Evolutionary conservation across 495 filamentous ascomycete genomes (phyloP).

Genomic region (Aspergillus conjunctus): DNA sequence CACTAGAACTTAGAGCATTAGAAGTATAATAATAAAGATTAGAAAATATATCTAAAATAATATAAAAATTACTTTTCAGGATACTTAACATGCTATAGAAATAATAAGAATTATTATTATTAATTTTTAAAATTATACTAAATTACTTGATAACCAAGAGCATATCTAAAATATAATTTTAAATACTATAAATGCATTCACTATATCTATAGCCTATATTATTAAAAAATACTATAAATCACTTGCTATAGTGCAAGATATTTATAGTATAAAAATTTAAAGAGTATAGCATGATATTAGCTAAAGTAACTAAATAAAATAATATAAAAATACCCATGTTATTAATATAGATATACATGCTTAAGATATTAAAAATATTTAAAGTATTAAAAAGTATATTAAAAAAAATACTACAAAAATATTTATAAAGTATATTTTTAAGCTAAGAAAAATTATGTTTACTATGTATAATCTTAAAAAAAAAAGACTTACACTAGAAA

Average conservation of each 20-base stretch:
- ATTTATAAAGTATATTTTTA: background rate
- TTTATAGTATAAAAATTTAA: too few species aligned
- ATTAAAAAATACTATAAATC: too few species aligned
- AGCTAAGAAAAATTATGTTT: background rate
- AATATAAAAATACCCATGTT: background rate
- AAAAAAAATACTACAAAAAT: conserved; percentile 2
- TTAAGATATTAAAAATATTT: background rate
- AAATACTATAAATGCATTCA: background rate
- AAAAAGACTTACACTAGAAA: background rate
- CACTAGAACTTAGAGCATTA: background rate
- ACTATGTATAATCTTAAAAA: background rate
- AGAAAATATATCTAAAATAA: background rate
- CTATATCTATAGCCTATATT: too few species aligned
- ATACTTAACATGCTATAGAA: background rate
- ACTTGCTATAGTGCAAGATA: too few species aligned
- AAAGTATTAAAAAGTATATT: conserved; percentile 1
- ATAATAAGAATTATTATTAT: background rate
- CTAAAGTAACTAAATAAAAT: too few species aligned
- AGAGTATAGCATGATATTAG: too few species aligned
- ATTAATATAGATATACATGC: background rate
- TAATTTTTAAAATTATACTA: too few species aligned
- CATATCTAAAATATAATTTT: background rate
- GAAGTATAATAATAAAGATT: background rate
- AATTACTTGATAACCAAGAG: background rate
- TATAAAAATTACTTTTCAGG: background rate